Percentiles rank a stretch among this genome's conserved stretches.
These are phyloP conservation scores for Nemophila menziesii DNA, from an alignment of 257 asterid genomes.

Conservation along the genomic window DNA sequence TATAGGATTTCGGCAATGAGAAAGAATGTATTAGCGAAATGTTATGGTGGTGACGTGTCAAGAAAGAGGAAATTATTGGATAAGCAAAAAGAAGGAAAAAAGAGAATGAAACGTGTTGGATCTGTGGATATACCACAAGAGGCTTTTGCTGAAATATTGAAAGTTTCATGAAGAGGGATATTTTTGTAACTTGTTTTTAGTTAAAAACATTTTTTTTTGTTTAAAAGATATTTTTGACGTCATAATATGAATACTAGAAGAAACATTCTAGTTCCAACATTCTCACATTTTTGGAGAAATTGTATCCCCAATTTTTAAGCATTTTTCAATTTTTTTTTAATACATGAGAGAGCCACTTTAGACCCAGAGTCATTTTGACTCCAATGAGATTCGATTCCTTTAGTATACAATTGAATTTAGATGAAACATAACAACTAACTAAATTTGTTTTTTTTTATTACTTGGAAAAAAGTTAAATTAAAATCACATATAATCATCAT, in stretches of 20 bases:
- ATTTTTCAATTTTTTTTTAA: no score
- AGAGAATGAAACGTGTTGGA: slow-evolving; percentile 96
- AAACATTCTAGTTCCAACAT: no score
- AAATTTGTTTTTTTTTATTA: neutral
- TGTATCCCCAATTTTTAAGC: no score
- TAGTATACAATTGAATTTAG: neutral
- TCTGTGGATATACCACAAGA: slow-evolving; percentile 97
- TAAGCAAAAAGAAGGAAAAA: slow-evolving; percentile 97
- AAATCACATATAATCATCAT: neutral
- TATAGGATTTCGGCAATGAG: slow-evolving; percentile 86
- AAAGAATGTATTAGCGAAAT: slow-evolving; percentile 89
- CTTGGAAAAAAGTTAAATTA: neutral
- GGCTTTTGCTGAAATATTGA: slow-evolving; percentile 79
- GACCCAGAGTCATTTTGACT: no score
- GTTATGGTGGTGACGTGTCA: slow-evolving; percentile 83
- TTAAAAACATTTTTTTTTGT: slow-evolving; percentile 1
- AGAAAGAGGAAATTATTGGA: slow-evolving; percentile 86
- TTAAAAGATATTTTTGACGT: neutral
- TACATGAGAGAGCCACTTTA: no score
- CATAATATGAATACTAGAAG: no score
- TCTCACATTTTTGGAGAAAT: neutral
- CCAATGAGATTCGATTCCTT: no score
- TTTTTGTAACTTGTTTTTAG: slow-evolving; percentile 1
- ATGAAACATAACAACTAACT: neutral
- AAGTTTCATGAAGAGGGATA: slow-evolving; percentile 43